These are phyloP conservation scores for Punctularia strigosozonata DNA, from an alignment of 768 basidiomycete species.

Conservation along the genomic window DNA sequence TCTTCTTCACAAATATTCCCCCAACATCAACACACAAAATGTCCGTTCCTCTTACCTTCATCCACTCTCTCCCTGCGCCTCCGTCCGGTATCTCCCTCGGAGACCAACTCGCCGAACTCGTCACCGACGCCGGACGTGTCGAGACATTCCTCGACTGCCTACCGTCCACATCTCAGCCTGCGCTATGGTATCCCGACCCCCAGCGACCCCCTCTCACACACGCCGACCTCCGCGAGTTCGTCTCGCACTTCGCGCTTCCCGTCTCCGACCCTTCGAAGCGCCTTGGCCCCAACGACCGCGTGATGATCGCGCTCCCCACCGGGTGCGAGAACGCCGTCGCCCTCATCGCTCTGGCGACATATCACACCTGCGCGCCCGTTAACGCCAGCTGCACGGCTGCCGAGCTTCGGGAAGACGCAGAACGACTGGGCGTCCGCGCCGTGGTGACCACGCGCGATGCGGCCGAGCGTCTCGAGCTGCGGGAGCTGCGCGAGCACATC, in stretches of 20 bases:
- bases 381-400: constrained; percentile 32
- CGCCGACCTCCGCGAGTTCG: constrained; percentile 23
- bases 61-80: constrained; percentile 15
- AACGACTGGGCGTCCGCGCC: constrained; percentile 26
- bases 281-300: constrained; percentile 30
- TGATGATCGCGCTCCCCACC: constrained; percentile 32
- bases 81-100: constrained; percentile 23
- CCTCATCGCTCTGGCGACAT: constrained; percentile 28
- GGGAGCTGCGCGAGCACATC: constrained; percentile 20
- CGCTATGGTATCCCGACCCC: constrained; percentile 27
- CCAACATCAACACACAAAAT: too few relatives aligned
- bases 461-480: constrained; percentile 25
- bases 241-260: constrained; percentile 28
- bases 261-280: constrained; percentile 16
- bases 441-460: constrained; percentile 30
- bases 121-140: constrained; percentile 20
- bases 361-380: constrained; percentile 35
- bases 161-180: constrained; percentile 20
- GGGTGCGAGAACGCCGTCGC: constrained; percentile 36
- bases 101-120: constrained; percentile 20
- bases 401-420: constrained; percentile 31
- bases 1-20: too few relatives aligned
- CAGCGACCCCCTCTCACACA: constrained; percentile 25
- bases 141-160: constrained; percentile 31
- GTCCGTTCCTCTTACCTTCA: constrained; percentile 13